Evolutionary conservation across 148 eudicot species (phyloP).

Genomic region (Vaccinium vitisidaea): DNA sequence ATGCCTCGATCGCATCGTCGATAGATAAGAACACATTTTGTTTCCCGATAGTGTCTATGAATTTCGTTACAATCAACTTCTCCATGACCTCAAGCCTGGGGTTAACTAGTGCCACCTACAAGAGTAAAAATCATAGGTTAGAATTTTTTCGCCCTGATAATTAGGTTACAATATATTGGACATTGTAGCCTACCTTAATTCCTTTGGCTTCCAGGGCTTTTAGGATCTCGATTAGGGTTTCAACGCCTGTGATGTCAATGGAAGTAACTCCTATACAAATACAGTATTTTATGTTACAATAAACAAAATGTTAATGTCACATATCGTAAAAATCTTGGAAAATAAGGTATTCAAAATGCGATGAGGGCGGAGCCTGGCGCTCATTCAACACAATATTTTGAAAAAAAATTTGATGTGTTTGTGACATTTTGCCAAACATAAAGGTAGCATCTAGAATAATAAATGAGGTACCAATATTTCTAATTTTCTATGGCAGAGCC

Average conservation of each 20-base stretch:
- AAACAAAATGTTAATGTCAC: not conserved
- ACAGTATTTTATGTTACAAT: not conserved
- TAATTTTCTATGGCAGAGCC: no score
- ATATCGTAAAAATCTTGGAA: not conserved
- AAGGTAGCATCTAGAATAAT: no score
- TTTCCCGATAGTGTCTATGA: slow-evolving; percentile 61
- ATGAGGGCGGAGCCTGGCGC: no score
- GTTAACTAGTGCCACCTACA: slow-evolving; percentile 60
- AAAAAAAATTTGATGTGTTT: no score
- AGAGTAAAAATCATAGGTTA: not conserved
- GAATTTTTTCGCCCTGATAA: no score
- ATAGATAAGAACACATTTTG: slow-evolving; percentile 52
- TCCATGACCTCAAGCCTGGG: slow-evolving; percentile 80
- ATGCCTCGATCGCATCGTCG: slow-evolving; percentile 63
- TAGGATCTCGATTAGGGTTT: slow-evolving; percentile 55
- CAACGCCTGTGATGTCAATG: slow-evolving; percentile 81
- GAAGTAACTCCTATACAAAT: slow-evolving; percentile 66
- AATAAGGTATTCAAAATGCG: no score
- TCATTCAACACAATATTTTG: no score
- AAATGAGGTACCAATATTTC: no score
- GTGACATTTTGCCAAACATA: no score
- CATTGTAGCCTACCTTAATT: slow-evolving; percentile 42
- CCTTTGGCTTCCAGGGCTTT: slow-evolving; percentile 47
- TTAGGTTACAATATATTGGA: no score
- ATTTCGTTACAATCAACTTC: slow-evolving; percentile 53